phyloP scores from a whole-genome alignment of 768 basidiomycete genomes.

The Gymnopilus dilepis region DNA sequence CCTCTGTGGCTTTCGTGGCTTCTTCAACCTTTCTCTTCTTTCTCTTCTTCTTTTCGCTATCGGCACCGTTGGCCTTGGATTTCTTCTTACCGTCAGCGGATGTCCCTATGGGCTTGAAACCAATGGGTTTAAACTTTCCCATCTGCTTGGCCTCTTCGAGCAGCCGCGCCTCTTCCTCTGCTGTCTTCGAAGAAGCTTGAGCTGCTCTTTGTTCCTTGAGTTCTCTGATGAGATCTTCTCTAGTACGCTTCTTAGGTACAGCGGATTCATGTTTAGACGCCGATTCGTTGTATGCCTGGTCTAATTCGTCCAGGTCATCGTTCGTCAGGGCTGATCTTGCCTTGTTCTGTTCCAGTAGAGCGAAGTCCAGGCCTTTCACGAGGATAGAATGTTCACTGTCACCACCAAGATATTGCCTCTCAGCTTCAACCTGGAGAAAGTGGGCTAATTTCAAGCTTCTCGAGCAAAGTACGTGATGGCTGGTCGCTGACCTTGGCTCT shows the following conservation, averaged over 20 bases:
- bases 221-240: slow-evolving; percentile 76
- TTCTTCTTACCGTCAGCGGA: slow-evolving; percentile 55
- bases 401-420: slow-evolving; percentile 81
- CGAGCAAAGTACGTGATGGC: background rate
- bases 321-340: slow-evolving; percentile 60
- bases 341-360: slow-evolving; percentile 84
- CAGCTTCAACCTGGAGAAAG: slow-evolving; percentile 64
- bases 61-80: slow-evolving; percentile 42
- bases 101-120: slow-evolving; percentile 67
- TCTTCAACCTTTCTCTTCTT: slow-evolving; percentile 36
- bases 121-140: slow-evolving; percentile 62
- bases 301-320: slow-evolving; percentile 82
- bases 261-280: slow-evolving; percentile 28
- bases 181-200: slow-evolving; percentile 29
- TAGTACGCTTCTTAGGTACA: slow-evolving; percentile 67
- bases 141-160: slow-evolving; percentile 52
- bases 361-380: slow-evolving; percentile 89
- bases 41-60: slow-evolving; percentile 60
- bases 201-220: slow-evolving; percentile 68
- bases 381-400: slow-evolving; percentile 86
- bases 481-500: slow-evolving; percentile 55
- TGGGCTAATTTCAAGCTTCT: background rate
- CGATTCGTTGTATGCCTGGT: slow-evolving; percentile 68
- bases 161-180: slow-evolving; percentile 36
- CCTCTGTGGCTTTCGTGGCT: slow-evolving; percentile 14